Conservation (phyloP, 2,329 filamentous ascomycete genomes). For the Beauveria asiatica region DNA sequence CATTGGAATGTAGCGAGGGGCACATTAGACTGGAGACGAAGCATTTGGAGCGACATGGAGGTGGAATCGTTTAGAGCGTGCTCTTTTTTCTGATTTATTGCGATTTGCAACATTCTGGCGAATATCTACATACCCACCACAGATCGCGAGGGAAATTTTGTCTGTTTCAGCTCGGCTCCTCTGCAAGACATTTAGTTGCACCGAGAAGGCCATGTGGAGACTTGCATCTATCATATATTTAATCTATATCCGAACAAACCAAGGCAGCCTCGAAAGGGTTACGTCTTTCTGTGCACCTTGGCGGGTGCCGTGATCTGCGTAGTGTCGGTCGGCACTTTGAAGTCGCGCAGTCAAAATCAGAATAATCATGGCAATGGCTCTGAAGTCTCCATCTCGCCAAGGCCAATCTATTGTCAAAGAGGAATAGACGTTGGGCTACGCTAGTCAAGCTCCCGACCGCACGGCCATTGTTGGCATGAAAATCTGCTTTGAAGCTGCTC, state of each 20-base stretch:
- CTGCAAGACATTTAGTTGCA: background rate
- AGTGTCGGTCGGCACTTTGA: background rate
- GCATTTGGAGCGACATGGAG: conserved; percentile 4
- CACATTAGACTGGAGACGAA: background rate
- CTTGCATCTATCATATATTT: background rate
- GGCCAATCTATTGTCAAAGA: background rate
- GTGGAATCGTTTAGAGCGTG: background rate
- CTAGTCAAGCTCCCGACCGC: background rate
- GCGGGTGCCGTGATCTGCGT: background rate
- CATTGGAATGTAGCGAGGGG: conserved; percentile 1
- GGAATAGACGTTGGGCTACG: background rate
- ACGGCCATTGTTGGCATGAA: background rate
- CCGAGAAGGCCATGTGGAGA: background rate
- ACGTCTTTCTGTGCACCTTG: background rate
- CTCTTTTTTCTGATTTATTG: background rate
- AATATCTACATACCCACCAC: conserved; percentile 4
- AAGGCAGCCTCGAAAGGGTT: background rate
- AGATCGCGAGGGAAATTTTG: background rate
- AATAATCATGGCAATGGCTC: background rate
- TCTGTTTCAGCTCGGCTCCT: background rate
- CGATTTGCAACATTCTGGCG: conserved; percentile 2
- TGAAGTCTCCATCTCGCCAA: background rate
- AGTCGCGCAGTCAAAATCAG: background rate
- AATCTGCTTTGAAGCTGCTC: background rate
- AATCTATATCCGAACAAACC: background rate